Conservation (phyloP, 345 rosid genomes). For the Melastoma malabathricum region DNA sequence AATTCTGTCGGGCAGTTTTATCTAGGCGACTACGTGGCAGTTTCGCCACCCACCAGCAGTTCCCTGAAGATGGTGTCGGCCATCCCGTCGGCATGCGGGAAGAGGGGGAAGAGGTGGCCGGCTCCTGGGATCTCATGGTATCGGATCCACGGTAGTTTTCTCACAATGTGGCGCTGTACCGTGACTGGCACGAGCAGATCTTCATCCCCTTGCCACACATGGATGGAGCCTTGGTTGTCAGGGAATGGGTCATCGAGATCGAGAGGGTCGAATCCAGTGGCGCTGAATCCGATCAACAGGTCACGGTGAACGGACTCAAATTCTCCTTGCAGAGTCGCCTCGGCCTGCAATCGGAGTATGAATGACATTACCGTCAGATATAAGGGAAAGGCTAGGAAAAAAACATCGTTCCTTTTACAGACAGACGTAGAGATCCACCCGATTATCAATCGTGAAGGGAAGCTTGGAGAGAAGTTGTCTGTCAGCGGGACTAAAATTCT, state of each 20-base stretch:
- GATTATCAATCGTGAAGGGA: neutral
- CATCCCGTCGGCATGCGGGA: conserved; percentile 11
- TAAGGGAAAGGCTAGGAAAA: neutral
- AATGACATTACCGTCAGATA: neutral
- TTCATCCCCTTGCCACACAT: conserved; percentile 15
- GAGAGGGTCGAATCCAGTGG: conserved; percentile 12
- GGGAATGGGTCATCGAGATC: conserved; percentile 12
- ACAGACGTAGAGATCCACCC: neutral
- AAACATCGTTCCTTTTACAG: neutral
- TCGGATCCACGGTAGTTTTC: conserved; percentile 12
- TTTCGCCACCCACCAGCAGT: conserved; percentile 10
- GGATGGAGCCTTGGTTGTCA: conserved; percentile 12
- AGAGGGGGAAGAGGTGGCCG: conserved; percentile 9
- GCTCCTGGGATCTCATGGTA: conserved; percentile 11
- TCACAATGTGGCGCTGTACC: conserved; percentile 11
- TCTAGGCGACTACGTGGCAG: conserved; percentile 3
- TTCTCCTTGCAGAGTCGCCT: conserved; percentile 14
- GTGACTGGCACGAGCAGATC: conserved; percentile 8
- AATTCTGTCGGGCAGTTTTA: too few species aligned
- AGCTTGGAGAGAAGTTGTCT: conserved; percentile 1
- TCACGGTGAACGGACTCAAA: conserved; percentile 14
- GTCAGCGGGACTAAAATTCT: neutral
- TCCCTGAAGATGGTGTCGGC: conserved; percentile 7
- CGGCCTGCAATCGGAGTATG: neutral
- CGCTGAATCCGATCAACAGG: conserved; percentile 8